Conservation (phyloP, 441 rosid species). For the Gossypium laxum region DNA sequence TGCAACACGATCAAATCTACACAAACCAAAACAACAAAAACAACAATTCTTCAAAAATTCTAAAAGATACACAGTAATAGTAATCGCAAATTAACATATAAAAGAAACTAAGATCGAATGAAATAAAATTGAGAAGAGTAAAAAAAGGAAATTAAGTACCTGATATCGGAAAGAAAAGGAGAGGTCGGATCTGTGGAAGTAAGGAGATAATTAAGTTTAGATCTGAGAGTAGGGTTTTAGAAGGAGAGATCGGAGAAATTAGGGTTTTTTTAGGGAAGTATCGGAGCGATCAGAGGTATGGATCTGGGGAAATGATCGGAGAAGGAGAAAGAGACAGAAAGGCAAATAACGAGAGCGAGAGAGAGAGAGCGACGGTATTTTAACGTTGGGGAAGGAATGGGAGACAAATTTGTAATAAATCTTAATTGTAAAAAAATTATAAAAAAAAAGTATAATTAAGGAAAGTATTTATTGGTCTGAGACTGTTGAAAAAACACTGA, state of each 20-base stretch:
- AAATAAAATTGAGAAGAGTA: background rate
- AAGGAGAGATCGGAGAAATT: slow-evolving; percentile 7
- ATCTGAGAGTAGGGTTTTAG: slow-evolving; percentile 23
- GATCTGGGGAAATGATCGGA: background rate
- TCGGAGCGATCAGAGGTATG: background rate
- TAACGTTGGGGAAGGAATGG: background rate
- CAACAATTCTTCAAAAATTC: background rate
- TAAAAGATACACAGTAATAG: background rate
- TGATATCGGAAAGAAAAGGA: slow-evolving; percentile 7
- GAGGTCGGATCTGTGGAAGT: slow-evolving; percentile 20
- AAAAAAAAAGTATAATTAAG: background rate
- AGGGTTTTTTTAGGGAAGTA: slow-evolving; percentile 4
- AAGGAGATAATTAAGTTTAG: slow-evolving; percentile 5
- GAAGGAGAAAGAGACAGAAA: background rate
- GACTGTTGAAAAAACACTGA: no score
- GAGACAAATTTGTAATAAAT: background rate
- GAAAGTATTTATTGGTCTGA: background rate
- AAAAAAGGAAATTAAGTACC: slow-evolving; percentile 11
- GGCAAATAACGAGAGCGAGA: background rate
- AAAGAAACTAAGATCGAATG: background rate
- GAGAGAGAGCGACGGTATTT: background rate
- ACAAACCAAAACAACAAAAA: background rate
- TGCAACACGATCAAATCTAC: slow-evolving; percentile 16
- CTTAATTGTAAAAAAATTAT: background rate
- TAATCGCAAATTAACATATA: background rate